Evolutionary conservation across 352 stramenopile genomes (phyloP), one percentile per base, ranked within the genome.

Genomic region (Halophytophthora batemanensis): DNA sequence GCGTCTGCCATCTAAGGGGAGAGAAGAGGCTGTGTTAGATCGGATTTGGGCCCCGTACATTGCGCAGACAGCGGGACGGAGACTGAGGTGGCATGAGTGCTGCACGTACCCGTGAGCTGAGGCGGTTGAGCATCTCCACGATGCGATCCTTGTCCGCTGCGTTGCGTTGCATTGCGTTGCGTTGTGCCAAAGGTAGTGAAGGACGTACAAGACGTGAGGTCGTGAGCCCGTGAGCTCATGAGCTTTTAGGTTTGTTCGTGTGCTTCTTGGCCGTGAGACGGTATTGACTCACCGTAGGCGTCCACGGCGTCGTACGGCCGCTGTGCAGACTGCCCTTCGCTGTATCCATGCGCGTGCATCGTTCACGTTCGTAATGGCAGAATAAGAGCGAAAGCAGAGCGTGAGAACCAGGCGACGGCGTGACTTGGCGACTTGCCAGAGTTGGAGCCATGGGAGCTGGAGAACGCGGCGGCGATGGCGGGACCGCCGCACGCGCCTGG

Each of bases 81-180:
- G n/a, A n/a, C n/a, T n/a, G n/a, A n/a, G n/a, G n/a, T n/a, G n/a
- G n/a, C n/a, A n/a, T n/a, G n/a, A n/a, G n/a, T n/a, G n/a, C n/a
- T 3, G 22, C 1, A 56, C 68, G 39, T 50, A 93, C 83, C 45
- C 82, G 80, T 12, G 81, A 88, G 64, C 80, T 93, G 38, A 94
- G 62, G 12, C 84, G 79, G 48, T 94, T 94, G 58, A 94, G 83
- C 79, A 94, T 90, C 56, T 94, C 84, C 11, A 94, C 66, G 38
- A 91, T 89, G 25, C 80, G 79, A 40, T 94, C 84, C 52, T 94
- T 94, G 51, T 94, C 83, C 40, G 79, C 83, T 94, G 48, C 38
- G 33, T 13, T 3, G 8, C 10, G 40, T n/a, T n/a, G n/a, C n/a
- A n/a, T n/a, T n/a, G n/a, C n/a, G n/a, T n/a, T n/a, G n/a, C n/a